Base-by-base conservation (phyloP, 805 yeast genomes). In the Martiniozyma abietophila region DNA sequence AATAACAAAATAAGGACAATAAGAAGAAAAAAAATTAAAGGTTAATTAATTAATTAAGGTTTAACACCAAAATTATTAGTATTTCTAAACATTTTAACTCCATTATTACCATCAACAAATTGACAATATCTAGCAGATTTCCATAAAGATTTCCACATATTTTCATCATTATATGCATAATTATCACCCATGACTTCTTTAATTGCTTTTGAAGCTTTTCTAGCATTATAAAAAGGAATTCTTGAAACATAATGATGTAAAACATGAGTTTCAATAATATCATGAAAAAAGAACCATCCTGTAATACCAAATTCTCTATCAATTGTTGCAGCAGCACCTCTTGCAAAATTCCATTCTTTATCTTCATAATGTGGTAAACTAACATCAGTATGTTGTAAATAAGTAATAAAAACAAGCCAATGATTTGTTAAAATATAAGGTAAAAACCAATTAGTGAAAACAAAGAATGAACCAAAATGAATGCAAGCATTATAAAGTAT, bases 321-420 rank as follows among this genome's bases (percentile, higher is more conserved):
- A 43, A 84, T 76, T 38, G 94, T 83, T 41, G 89, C 82, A 36
- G 92, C 88, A 20, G 95, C 94, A 46, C 95, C 95, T 53, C 88
- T 72, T 32, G 88, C 86, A 55, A 80, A 81, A 47, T 70, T 82
- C 95, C 95, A 83, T 57, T 76, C 78, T 25, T 59, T 50, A 39
- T 76, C 71, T 40, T 74, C 77, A 62, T 83, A 83, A 58, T 83
- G 94, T 20, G 95, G 88, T 67, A 84, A 67, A 11, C 70, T 48
- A 20, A 83, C 75, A 56, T 80, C 89, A 12, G 92, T 71, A 62
- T 83, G 95, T 59, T 83, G 95, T 49, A 83, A 69, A 58, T 63
- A 84, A 25, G 95, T 83, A 56, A 83, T 80, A 59, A 80, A 80
- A 29, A 84, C 94, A 45, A 83, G 67, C 95, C 95, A 83, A 63